Evolutionary conservation across 148 eudicot species (phyloP).

Genomic region (Fagopyrum tataricum): DNA sequence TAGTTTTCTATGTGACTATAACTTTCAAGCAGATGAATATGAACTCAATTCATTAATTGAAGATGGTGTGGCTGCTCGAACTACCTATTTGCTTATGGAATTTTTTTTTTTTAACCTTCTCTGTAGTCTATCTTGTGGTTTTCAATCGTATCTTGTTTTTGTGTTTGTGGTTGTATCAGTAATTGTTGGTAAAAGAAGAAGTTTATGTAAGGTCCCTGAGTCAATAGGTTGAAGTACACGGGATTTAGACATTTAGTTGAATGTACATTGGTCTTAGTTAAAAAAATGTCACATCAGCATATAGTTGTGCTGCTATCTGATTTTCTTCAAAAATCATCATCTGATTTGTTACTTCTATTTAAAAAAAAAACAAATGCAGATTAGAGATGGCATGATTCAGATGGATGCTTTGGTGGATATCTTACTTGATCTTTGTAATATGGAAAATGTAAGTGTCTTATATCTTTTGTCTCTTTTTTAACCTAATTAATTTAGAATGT

Average conservation of each 20-base stretch:
- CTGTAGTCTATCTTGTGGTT: no score
- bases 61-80: no score
- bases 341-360: slow-evolving; percentile 7
- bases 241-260: not conserved
- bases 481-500: not conserved
- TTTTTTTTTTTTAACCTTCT: no score
- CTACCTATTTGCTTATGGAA: no score
- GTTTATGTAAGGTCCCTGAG: no score
- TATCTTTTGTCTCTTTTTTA: not conserved
- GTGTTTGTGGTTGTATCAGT: no score
- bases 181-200: no score
- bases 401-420: slow-evolving; percentile 25
- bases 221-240: no score
- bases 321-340: not conserved
- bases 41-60: no score
- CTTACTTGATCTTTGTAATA: slow-evolving; percentile 31
- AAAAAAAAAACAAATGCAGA: slow-evolving; percentile 23
- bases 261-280: not conserved
- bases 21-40: no score
- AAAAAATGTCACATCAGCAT: not conserved
- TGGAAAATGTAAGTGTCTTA: slow-evolving; percentile 28
- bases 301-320: not conserved
- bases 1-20: no score
- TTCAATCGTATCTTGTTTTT: no score
- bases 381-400: slow-evolving; percentile 18